Base-by-base conservation (phyloP, 148 eudicot genomes). In the Amaranthus cruentus region DNA sequence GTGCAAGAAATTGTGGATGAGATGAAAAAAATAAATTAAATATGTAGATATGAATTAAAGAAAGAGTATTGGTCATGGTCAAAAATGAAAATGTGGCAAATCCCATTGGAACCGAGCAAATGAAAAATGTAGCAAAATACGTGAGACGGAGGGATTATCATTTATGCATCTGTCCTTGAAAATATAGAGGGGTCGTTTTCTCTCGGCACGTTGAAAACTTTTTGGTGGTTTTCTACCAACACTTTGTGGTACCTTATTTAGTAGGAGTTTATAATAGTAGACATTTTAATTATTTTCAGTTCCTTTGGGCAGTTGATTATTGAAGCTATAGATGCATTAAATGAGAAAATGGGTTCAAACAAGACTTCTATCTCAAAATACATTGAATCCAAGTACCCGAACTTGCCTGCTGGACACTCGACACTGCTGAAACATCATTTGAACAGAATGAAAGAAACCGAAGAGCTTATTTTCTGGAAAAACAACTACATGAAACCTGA, bases 401-500 rank as follows among this genome's bases (percentile, higher is more conserved):
- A 81, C 64, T 82, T 84, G 18, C 86, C 86, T 11, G 72, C 86
- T 54, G 81, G 84, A 0, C 86, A 84, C 78, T 66, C 82, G 5
- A 78, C 84, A 4, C 82, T 84, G 38, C 84, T 84, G 9, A 65
- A 76, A 62, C 86, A 81, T 75, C 86, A 84, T 76, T 28, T 84
- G 70, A 75, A 64, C 80, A 78, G 68, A 78, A 84, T 84, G 86
- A 81, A 81, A 73, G 86, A 84, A 3, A 72, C 65, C 2, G 86
- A 80, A 1, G 80, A 84, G 28, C 82, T 84, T 38, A 78, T 84
- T 49, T 84, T 84, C 80, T 84, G 75, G 80, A 84, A 84, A 79
- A 84, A 84, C 80, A 84, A 81, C 58, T 84, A 81, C 76, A 84
- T 84, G 86, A 77, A 75, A 38, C 86, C 84, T n/a, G 71, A 73